Conservation (phyloP, 306 rosid species). For the Bauhinia variegata region DNA sequence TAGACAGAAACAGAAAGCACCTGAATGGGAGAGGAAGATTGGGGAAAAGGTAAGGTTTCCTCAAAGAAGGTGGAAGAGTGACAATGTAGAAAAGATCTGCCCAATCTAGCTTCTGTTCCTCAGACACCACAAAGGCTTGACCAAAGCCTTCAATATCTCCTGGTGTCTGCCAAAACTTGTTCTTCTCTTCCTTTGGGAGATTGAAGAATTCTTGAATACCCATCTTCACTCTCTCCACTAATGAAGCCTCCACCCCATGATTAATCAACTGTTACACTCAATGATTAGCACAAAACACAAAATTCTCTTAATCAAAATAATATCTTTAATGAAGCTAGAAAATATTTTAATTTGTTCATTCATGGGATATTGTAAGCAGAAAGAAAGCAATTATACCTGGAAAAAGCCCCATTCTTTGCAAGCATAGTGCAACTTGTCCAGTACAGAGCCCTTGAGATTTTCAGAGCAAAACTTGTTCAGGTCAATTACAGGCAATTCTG, state of each 20-base stretch:
- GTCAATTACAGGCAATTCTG: conserved; percentile 51
- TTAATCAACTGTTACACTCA: conserved; percentile 36
- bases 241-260: conserved; percentile 27
- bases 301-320: too few relatives aligned
- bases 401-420: conserved; percentile 61
- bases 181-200: conserved; percentile 43
- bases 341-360: too few relatives aligned
- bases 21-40: conserved; percentile 1
- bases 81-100: conserved; percentile 22
- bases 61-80: conserved; percentile 28
- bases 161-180: conserved; percentile 16
- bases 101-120: conserved; percentile 35
- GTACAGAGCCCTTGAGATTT: conserved; percentile 30
- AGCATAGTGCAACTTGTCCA: conserved; percentile 47
- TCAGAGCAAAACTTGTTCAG: conserved; percentile 36
- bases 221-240: conserved; percentile 41
- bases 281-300: too few relatives aligned
- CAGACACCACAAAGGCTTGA: conserved; percentile 25
- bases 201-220: conserved; percentile 44
- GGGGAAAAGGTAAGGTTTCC: conserved; percentile 25
- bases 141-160: conserved; percentile 42
- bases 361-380: background rate
- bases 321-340: background rate
- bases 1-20: background rate
- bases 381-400: conserved; percentile 44